These are phyloP conservation scores for Sordariomycetes sp. DNA, from an alignment of 2,329 filamentous ascomycete species.

Conservation along the genomic window DNA sequence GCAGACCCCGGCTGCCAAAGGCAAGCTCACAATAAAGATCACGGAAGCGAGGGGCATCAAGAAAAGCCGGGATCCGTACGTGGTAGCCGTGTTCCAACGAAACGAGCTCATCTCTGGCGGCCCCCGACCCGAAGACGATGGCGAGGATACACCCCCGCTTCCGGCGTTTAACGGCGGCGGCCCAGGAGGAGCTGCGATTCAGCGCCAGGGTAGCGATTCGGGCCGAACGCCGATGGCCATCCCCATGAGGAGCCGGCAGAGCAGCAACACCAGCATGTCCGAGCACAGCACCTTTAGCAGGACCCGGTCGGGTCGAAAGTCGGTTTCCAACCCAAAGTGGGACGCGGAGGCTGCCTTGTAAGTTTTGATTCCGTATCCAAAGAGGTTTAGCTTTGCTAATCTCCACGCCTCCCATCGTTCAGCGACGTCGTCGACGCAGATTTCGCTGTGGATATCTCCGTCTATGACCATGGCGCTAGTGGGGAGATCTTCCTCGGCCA, in stretches of 20 bases:
- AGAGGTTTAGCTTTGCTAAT: background rate
- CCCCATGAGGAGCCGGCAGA: conserved; percentile 92
- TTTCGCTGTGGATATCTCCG: conserved; percentile 80
- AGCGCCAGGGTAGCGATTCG: conserved; percentile 65
- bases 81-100: conserved; percentile 92
- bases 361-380: conserved; percentile 23
- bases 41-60: conserved; percentile 71
- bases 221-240: conserved; percentile 80
- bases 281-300: conserved; percentile 45
- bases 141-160: conserved; percentile 32
- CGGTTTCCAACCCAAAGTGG: conserved; percentile 80
- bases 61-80: conserved; percentile 79
- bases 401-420: background rate
- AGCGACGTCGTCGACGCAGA: conserved; percentile 91
- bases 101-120: conserved; percentile 92
- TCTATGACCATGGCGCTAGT: conserved; percentile 71
- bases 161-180: conserved; percentile 25
- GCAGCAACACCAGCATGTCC: conserved; percentile 78
- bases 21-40: conserved; percentile 83
- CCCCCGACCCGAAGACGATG: conserved; percentile 52
- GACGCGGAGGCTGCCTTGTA: conserved; percentile 93
- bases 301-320: conserved; percentile 41
- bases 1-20: conserved; percentile 60
- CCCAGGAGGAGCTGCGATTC: conserved; percentile 46
- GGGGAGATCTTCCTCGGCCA: conserved; percentile 80